Base-by-base conservation (phyloP, 371 early-diverging fungal genomes). In the Apophysomyces elegans region DNA sequence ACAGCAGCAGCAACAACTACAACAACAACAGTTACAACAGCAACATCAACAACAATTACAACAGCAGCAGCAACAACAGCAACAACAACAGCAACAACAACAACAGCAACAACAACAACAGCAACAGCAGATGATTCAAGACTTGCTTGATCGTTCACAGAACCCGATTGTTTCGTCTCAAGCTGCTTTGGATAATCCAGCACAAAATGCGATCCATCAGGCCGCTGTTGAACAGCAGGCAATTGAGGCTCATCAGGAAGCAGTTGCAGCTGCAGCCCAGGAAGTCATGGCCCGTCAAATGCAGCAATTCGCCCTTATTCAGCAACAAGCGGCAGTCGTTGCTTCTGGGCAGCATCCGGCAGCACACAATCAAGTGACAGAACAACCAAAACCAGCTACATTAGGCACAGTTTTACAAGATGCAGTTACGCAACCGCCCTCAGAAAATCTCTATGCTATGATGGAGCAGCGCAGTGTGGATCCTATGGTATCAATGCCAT, bases 61-160 rank as follows among this genome's bases (percentile, higher is more conserved):
- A 37, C 59, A 59, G n/a, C 59, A 59, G 32, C 59, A 59, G 18
- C 59, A 59, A 0, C 59, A 59, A 3, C 59, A 59, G 1, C 59
- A 59, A 18, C 59, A 59, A 14, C 59, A 59, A 0, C 59, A 59
- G 1, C 59, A 43, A 4, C 43, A 43, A 14, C 43, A 43, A 14
- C 43, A 43, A 14, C 5, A 4, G 4, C 43, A 43, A 4, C 43
- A 43, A 4, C 43, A 43, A 0, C 43, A 47, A 18, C 47, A 14
- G 7, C 47, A 47, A 18, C 47, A 47, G 47, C 47, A 47, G 7
- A 47, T 47, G 47, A 47, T 47, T 2, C 47, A 47, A 18, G n/a
- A 47, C 7, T 47, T 47, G 18, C 16, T 47, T 7, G 16, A 18
- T 18, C 47, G 18, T 47, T 16, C 47, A 4, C 47, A 47, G 16